Evolutionary conservation across 495 filamentous ascomycete genomes (phyloP), one percentile per base, ranked within the genome.

Genomic region (Saxophila tyrrhenica): DNA sequence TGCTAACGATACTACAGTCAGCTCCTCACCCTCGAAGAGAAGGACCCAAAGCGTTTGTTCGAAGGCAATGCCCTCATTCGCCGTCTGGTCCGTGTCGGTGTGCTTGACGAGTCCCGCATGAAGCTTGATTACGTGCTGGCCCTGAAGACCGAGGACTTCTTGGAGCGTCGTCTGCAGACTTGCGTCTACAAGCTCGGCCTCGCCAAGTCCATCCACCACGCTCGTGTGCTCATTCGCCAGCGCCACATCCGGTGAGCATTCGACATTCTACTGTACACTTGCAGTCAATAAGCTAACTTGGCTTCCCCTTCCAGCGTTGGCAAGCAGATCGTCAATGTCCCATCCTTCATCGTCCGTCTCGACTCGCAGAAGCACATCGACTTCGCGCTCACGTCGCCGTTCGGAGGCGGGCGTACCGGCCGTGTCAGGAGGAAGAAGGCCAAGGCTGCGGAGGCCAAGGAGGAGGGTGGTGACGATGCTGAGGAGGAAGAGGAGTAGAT

Each of bases 331-430:
- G 92, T 98, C 79, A 98, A 97, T 74, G 92, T 98, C 24, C 92
- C 92, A 50, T 96, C 91, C 32, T 98, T 94, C 84, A 80, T 98
- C 70, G 92, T 98, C 73, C 92, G 92, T 74, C 88, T 98, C 62
- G 92, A 98, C 80, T 95, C 90, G 64, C 92, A 98, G 80, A 98
- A 98, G 85, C 92, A 98, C 84, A 98, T 98, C 67, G 92, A 98
- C 80, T 98, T 98, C 73, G 82, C 92, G 53, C 83, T 98, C 51
- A 92, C 82, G 72, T 96, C 92, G 64, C 94, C 92, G 65, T 95
- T 94, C 69, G 92, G 92, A 76, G 91, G 92, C 71, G 92, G 92
- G 66, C 90, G 92, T 68, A 86, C 87, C 65, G 92, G 92, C 57
- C 91, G 92, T 78, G 88, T 94, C 70, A 81, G 87, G 70, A 90